Base-by-base conservation (phyloP, 805 yeast genomes). In the Huiozyma sinensis region DNA sequence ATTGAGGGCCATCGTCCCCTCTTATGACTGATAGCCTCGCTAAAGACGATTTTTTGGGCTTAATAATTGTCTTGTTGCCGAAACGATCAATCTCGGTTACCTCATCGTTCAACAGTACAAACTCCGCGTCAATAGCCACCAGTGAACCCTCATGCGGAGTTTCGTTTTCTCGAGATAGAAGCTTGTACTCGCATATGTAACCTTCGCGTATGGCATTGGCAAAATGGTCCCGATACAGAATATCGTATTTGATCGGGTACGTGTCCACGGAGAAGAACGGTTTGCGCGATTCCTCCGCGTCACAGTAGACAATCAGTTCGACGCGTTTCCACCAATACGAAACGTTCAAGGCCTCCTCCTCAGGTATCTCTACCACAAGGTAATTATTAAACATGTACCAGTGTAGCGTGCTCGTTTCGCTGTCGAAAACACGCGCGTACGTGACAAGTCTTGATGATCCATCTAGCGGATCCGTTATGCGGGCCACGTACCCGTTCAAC, bases 101-200 rank as follows among this genome's bases (percentile, higher is more conserved):
- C 51, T 88, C 97, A 4, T 83, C 83, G 40, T 79, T 76, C 31
- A 89, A 60, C 30, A 80, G 75, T 3, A 92, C 97, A 70, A 94
- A 92, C 62, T 92, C 99, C 0, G 99, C 97, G 68, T 92, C 99
- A 45, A 92, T 82, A 0, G 97, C 98, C 13, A 90, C 80, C 35
- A 88, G 60, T 1, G 85, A 69, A 0, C 95, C 95, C 0, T 79
- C 72, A 17, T 57, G 56, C 0, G 96, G 96, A 0, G 86, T 84
- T 53, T 83, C 89, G 39, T 72, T 70, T 32, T 65, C 65, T 17
- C 24, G 24, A 0, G 87, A 77, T 46, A 86, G 64, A n/a, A 83
- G 66, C 51, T 77, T 73, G 57, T 83, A 85, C 49, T 86, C 90
- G 42, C 73, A 68, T 38, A 68, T 70, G 45, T 72, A 69, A 0